A percentile compares a stretch with the other conserved stretches of the same genome.
Conservation (phyloP, 2,329 filamentous ascomycete genomes). For the Ceratocystis cubensis region DNA sequence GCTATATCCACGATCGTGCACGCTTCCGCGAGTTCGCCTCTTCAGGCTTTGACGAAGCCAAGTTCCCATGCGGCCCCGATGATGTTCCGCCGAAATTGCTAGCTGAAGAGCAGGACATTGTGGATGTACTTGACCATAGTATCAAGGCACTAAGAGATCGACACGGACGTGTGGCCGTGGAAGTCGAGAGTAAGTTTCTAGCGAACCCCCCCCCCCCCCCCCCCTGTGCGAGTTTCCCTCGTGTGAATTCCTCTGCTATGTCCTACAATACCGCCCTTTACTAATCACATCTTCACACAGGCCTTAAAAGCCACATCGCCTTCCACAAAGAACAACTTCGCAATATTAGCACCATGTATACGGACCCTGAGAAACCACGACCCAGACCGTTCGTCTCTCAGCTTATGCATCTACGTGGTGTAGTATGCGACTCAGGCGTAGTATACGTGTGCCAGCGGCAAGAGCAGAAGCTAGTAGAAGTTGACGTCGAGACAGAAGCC, state of each 20-base stretch:
- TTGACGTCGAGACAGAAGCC: constrained; percentile 27
- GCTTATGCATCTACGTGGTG: constrained; percentile 40
- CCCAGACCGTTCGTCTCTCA: constrained; percentile 32
- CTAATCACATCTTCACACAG: background rate
- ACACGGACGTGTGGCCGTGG: background rate
- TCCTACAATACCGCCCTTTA: too few species aligned
- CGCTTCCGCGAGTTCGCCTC: constrained; percentile 31
- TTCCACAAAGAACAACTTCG: constrained; percentile 27
- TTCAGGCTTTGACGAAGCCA: constrained; percentile 30
- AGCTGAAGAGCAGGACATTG: constrained; percentile 27
- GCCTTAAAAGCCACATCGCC: constrained; percentile 14
- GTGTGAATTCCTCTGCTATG: too few species aligned
- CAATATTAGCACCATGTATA: constrained; percentile 32
- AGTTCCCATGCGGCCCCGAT: constrained; percentile 30
- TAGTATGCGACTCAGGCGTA: constrained; percentile 36
- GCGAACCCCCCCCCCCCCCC: background rate
- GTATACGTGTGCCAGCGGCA: constrained; percentile 39
- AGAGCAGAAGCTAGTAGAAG: constrained; percentile 33
- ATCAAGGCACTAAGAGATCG: constrained; percentile 26
- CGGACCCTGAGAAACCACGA: constrained; percentile 31
- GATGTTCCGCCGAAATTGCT: constrained; percentile 30
- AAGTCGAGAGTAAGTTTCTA: constrained; percentile 10
- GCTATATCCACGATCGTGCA: constrained; percentile 30
- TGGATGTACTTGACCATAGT: constrained; percentile 26
- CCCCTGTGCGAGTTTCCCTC: too few species aligned